Evolutionary conservation across 305 asterid genomes (phyloP).

Genomic region (Fraxinus albicans): DNA sequence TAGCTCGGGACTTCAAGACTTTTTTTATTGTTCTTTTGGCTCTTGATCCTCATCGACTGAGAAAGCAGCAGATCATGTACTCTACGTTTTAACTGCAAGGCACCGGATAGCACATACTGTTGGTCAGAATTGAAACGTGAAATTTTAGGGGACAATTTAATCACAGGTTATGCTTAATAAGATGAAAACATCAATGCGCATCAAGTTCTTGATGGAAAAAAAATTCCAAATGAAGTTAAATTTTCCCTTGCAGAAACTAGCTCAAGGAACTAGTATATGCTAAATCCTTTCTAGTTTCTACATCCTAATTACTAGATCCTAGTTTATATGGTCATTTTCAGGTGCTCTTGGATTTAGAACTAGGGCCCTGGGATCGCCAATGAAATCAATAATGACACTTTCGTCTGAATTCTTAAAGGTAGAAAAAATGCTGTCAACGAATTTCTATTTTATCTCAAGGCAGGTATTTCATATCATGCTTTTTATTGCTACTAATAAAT

Average conservation of each 20-base stretch:
- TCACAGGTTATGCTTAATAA: neutral
- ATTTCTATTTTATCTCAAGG: neutral
- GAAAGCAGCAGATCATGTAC: constrained; percentile 70
- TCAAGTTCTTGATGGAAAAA: neutral
- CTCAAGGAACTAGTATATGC: neutral
- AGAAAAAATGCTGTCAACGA: neutral
- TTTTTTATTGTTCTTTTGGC: constrained; percentile 35
- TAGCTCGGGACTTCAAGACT: constrained; percentile 22
- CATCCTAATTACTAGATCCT: neutral
- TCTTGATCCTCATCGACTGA: constrained; percentile 55
- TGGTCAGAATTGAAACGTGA: constrained; percentile 10
- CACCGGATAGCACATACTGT: neutral
- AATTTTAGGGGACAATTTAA: neutral
- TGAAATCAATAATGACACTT: neutral
- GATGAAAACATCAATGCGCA: neutral
- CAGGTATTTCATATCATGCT: neutral
- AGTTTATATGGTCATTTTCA: neutral
- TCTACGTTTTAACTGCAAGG: constrained; percentile 59
- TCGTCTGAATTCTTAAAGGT: neutral
- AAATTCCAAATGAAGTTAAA: neutral
- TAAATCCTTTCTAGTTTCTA: neutral
- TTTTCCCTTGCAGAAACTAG: neutral
- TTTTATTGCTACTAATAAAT: neutral
- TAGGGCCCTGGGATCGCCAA: neutral
- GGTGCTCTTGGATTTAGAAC: neutral